Conservation (phyloP, 208 protist species). For the Leishmania guyanensis region DNA sequence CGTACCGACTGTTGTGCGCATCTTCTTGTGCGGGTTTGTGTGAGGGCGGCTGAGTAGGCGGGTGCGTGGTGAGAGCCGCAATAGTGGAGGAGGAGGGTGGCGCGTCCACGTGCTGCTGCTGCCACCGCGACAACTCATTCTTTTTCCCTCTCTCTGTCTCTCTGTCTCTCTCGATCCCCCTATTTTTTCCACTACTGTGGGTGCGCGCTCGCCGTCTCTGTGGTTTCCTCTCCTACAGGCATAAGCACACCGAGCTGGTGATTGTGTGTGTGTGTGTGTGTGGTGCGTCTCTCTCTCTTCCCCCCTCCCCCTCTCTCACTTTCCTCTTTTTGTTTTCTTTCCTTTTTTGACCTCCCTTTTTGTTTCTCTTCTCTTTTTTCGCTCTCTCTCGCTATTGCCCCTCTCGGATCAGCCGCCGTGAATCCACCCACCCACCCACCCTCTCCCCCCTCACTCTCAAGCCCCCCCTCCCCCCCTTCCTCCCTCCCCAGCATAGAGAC, state of each 20-base stretch:
- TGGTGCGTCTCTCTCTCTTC: too few relatives aligned
- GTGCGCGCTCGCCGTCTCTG: not conserved
- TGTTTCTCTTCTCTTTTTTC: too few relatives aligned
- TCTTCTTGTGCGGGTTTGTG: not conserved
- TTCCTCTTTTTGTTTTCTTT: too few relatives aligned
- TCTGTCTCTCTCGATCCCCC: not conserved
- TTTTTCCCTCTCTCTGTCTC: not conserved
- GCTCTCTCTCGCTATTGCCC: too few relatives aligned
- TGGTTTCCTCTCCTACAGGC: not conserved
- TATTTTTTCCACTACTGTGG: conserved; percentile 1
- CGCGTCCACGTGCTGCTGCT: not conserved
- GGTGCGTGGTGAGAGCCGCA: not conserved
- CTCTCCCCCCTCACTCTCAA: not conserved
- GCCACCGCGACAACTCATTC: conserved; percentile 3
- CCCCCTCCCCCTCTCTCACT: too few relatives aligned
- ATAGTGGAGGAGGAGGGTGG: not conserved
- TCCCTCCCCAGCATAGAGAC: not conserved
- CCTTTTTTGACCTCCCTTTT: too few relatives aligned
- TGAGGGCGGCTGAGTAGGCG: conserved; percentile 2
- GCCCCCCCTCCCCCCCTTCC: not conserved
- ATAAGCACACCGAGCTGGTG: not conserved
- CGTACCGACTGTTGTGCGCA: not conserved
- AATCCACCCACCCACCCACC: too few relatives aligned
- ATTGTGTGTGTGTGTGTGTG: too few relatives aligned
- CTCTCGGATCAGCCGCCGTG: too few relatives aligned